Base-by-base conservation (phyloP, 2,329 filamentous ascomycete genomes). In the Setomelanomma holmii region DNA sequence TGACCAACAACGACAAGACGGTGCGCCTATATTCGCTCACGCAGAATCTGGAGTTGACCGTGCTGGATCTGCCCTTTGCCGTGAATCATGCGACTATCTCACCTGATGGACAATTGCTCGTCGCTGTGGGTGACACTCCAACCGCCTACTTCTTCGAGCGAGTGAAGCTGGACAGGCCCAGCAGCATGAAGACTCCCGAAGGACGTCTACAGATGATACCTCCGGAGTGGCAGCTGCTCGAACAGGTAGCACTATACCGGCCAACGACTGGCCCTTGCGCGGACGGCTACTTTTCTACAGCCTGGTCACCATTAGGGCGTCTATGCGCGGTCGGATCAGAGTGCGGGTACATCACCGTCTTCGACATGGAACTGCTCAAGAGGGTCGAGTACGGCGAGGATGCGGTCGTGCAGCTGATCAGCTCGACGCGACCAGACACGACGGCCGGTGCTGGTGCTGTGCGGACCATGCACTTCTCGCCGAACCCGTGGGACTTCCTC, bases 81-180 rank as follows among this genome's bases (percentile, higher is more conserved):
- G 93, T 98, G 78, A 99, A 99, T 67, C 91, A 96, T 68, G 91
- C 93, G 27, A 86, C 93, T n/a, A 88, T 99, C 45, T 97, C 93
- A 5, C 95, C 93, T 0, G 89, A 97, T 70, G 93, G 93, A 1
- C 84, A 82, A 17, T 77, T 93, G 10, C 80, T 98, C 17, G 83
- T 93, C 5, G 90, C 92, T 1, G 90, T 98, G 38, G 90, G 93
- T 35, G 95, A 99, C 69, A 89, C 93, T 64, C 89, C 91, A 1
- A 90, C 86, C 58, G 85, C 93, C 17, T 97, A 95, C 74, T 87
- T 98, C 59, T 95, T 96, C 72, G 79, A 84, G 58, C 81, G 88
- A 57, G 40, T 78, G 61, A 51, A 76, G 36, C 59, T 72, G 40
- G 61, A 56, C 20, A 67, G 65, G 56, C 50, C 67, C 24, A 56